Percentiles rank a stretch among this genome's conserved stretches.
Conservation (phyloP, 495 filamentous ascomycete species). For the Podospora comata region DNA sequence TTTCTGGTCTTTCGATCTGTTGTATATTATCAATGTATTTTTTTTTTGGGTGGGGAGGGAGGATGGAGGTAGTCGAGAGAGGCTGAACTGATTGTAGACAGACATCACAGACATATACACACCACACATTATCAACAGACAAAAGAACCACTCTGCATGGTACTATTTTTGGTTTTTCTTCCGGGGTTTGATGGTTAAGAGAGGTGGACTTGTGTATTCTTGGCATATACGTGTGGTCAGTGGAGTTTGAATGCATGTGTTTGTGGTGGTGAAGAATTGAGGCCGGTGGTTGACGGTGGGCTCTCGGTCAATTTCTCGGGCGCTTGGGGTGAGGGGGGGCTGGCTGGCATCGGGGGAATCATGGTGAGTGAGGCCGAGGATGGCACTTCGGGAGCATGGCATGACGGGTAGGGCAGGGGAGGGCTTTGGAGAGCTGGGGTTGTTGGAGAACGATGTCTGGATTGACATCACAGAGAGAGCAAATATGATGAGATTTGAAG, state of each 20-base stretch:
- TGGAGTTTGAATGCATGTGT: background rate
- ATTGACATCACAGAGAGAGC: background rate
- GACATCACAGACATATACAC: background rate
- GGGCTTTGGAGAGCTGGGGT: background rate
- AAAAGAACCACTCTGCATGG: background rate
- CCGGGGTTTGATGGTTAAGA: background rate
- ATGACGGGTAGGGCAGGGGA: background rate
- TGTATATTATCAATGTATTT: background rate
- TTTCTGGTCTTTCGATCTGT: background rate
- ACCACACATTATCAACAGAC: background rate
- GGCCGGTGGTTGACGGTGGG: background rate
- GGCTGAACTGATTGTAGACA: background rate
- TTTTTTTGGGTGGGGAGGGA: background rate
- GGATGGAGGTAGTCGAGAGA: background rate
- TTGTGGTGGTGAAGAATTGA: slow-evolving; percentile 2
- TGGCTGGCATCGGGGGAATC: slow-evolving; percentile 5
- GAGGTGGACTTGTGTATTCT: background rate
- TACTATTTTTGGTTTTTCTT: background rate
- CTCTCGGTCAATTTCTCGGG: slow-evolving; percentile 13
- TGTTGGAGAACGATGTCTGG: background rate
- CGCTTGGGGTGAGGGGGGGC: slow-evolving; percentile 3
- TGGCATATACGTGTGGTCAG: background rate
- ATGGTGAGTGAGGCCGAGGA: slow-evolving; percentile 11
- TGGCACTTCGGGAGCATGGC: background rate
- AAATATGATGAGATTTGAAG: no score